These are phyloP conservation scores for Amborella trichopoda DNA, from an alignment of 164 flowering plant genomes.

Conservation along the genomic window DNA sequence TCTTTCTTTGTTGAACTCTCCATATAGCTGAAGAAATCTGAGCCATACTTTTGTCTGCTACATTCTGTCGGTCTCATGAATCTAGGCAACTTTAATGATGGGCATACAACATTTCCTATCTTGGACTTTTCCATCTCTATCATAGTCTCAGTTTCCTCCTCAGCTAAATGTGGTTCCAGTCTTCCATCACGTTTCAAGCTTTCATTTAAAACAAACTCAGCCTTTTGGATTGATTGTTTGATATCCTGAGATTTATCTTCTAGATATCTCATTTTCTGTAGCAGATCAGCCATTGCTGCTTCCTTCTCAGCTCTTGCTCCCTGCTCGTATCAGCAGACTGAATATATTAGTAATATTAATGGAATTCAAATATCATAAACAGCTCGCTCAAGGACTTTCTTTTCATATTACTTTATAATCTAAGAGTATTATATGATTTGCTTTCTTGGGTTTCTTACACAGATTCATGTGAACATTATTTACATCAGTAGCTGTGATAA, in stretches of 20 bases:
- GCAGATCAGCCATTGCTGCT: slow-evolving; percentile 33
- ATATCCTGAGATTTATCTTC: slow-evolving; percentile 46
- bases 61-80: slow-evolving; percentile 73
- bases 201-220: slow-evolving; percentile 33
- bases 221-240: slow-evolving; percentile 25
- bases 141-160: slow-evolving; percentile 19
- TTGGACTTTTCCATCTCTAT: slow-evolving; percentile 7
- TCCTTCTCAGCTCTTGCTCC: slow-evolving; percentile 37
- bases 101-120: slow-evolving; percentile 12
- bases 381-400: background rate
- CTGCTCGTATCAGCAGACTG: slow-evolving; percentile 28
- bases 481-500: too few species aligned
- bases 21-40: too few species aligned
- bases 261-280: slow-evolving; percentile 40
- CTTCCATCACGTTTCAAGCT: slow-evolving; percentile 34
- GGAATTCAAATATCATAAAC: background rate
- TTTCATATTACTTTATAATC: too few species aligned
- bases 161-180: slow-evolving; percentile 16
- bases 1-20: too few species aligned
- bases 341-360: background rate
- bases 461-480: too few species aligned
- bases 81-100: slow-evolving; percentile 36
- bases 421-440: background rate
- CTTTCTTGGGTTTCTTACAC: too few species aligned
- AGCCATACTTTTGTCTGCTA: slow-evolving; percentile 61